phyloP scores from a whole-genome alignment of 1,139 yeast genomes.

The Yamadazyma buinensis region DNA sequence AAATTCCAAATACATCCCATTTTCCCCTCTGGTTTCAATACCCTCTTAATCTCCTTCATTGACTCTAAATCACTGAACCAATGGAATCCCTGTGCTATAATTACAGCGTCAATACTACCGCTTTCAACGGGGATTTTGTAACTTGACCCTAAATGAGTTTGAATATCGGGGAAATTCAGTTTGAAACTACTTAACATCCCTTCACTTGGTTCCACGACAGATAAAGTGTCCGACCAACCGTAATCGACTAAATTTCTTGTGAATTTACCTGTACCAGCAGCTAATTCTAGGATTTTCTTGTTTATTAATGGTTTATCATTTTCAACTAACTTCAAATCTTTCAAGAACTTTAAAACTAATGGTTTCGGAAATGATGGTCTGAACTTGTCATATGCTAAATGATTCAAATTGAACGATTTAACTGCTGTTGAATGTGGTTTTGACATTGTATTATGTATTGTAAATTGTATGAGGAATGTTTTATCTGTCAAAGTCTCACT shows the following conservation, averaged over 20 bases:
- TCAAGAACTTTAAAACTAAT: slow-evolving; percentile 47
- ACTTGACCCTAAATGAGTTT: slow-evolving; percentile 39
- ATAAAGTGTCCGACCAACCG: slow-evolving; percentile 38
- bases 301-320: slow-evolving; percentile 15
- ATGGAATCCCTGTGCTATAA: slow-evolving; percentile 67
- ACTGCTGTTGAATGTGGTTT: slow-evolving; percentile 33
- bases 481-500: too few relatives aligned
- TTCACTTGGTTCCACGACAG: slow-evolving; percentile 54
- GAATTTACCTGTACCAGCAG: slow-evolving; percentile 67
- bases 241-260: slow-evolving; percentile 42
- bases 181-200: slow-evolving; percentile 56
- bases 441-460: slow-evolving; percentile 1
- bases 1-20: slow-evolving; percentile 64
- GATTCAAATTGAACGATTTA: slow-evolving; percentile 52
- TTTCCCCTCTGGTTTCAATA: slow-evolving; percentile 45
- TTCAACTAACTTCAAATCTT: slow-evolving; percentile 28
- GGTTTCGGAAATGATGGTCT: slow-evolving; percentile 52
- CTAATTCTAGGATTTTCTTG: slow-evolving; percentile 48
- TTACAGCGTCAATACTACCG: slow-evolving; percentile 45
- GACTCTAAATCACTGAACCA: slow-evolving; percentile 59
- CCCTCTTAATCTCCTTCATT: slow-evolving; percentile 48
- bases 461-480: too few relatives aligned
- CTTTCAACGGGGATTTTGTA: slow-evolving; percentile 48
- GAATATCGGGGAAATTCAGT: slow-evolving; percentile 45
- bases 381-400: slow-evolving; percentile 48